phyloP scores from a whole-genome alignment of 768 basidiomycete genomes.

The Suillus subalutaceus region DNA sequence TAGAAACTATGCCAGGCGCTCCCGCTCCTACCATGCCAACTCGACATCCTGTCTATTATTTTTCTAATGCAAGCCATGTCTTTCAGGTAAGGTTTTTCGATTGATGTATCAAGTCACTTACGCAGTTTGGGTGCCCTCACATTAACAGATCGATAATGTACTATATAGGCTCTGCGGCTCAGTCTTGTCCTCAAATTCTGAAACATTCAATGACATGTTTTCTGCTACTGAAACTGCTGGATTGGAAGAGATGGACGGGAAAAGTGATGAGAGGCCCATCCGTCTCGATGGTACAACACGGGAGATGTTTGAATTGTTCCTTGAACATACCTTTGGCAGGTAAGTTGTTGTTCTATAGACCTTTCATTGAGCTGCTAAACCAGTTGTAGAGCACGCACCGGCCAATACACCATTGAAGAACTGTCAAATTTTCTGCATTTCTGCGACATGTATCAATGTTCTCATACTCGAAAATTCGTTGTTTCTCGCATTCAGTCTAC shows the following conservation, averaged over 20 bases:
- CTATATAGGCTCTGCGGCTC: neutral
- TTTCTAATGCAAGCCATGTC: neutral
- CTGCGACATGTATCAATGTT: neutral
- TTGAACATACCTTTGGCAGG: constrained; percentile 6
- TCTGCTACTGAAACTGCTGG: neutral
- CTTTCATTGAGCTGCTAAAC: neutral
- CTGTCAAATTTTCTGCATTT: neutral
- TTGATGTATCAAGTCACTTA: neutral
- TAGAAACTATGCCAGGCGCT: neutral
- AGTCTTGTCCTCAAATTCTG: neutral
- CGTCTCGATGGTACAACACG: neutral
- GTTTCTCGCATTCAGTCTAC: neutral
- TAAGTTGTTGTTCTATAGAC: neutral
- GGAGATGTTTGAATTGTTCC: constrained; percentile 1
- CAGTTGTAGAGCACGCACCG: neutral
- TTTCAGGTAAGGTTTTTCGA: neutral
- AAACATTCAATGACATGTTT: neutral
- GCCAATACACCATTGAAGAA: neutral
- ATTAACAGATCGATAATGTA: neutral
- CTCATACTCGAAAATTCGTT: neutral
- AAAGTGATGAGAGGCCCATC: neutral
- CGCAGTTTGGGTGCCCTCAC: neutral
- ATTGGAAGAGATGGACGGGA: neutral
- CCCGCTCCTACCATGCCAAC: neutral
- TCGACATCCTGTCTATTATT: neutral